Conservation (phyloP, 1,284 basidiomycete species). For the Apiotrichum gamsii region DNA sequence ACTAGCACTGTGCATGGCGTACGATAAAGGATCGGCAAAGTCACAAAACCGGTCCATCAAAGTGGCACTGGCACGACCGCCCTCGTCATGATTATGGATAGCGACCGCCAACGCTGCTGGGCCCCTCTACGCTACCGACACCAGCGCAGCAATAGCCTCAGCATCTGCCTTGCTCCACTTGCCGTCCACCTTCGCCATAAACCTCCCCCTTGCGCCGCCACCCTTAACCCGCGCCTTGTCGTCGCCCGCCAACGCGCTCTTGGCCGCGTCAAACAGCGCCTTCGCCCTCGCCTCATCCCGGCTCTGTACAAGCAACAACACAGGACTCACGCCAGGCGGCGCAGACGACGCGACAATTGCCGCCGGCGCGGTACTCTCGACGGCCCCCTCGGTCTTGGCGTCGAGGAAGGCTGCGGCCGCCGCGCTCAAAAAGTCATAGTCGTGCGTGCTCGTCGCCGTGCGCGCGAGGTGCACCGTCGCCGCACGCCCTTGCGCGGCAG, state of each 20-base stretch:
- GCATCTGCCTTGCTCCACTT: slow-evolving; percentile 37
- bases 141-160: slow-evolving; percentile 17
- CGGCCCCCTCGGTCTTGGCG: background rate
- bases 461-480: slow-evolving; percentile 11
- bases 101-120: no score
- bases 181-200: slow-evolving; percentile 46
- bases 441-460: slow-evolving; percentile 30
- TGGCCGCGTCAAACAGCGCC: slow-evolving; percentile 54
- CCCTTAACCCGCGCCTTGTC: slow-evolving; percentile 41
- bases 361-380: slow-evolving; percentile 11
- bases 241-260: slow-evolving; percentile 51
- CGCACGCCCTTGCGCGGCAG: slow-evolving; percentile 44
- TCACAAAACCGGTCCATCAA: no score
- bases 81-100: no score
- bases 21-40: no score
- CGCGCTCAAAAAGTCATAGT: slow-evolving; percentile 35
- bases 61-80: no score
- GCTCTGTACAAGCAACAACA: slow-evolving; percentile 57
- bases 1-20: no score
- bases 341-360: slow-evolving; percentile 47
- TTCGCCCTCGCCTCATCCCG: slow-evolving; percentile 59
- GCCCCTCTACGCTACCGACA: no score
- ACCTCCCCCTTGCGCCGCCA: slow-evolving; percentile 46
- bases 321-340: slow-evolving; percentile 25
- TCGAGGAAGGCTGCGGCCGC: slow-evolving; percentile 7